These are phyloP conservation scores for Prunus armeniaca DNA, from an alignment of 306 rosid species.

Conservation along the genomic window DNA sequence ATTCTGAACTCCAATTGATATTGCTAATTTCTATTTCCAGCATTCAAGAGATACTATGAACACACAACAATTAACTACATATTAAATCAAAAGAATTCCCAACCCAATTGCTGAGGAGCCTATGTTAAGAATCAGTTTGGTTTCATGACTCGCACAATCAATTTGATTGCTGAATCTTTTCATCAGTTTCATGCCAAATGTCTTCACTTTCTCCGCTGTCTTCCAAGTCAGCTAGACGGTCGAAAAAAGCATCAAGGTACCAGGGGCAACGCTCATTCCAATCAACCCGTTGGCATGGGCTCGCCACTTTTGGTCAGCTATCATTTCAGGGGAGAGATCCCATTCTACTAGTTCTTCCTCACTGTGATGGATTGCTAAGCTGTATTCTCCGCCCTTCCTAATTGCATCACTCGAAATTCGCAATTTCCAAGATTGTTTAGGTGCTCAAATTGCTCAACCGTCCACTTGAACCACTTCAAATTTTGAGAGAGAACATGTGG, in stretches of 20 bases:
- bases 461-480: conserved; percentile 94
- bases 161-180: conserved; percentile 3
- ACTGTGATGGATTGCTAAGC: conserved; percentile 81
- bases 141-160: neutral
- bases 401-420: conserved; percentile 70
- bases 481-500: too few relatives aligned
- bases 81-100: conserved; percentile 12
- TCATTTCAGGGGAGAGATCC: conserved; percentile 54
- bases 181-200: neutral
- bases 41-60: conserved; percentile 18
- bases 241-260: conserved; percentile 66
- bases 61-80: conserved; percentile 22
- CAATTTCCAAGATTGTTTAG: conserved; percentile 62
- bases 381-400: conserved; percentile 90
- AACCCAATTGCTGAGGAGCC: conserved; percentile 21
- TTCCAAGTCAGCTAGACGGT: conserved; percentile 56
- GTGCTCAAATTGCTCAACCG: conserved; percentile 78
- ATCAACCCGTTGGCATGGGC: too few relatives aligned
- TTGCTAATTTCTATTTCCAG: conserved; percentile 1
- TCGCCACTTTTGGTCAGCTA: too few relatives aligned
- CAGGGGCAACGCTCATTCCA: conserved; percentile 50
- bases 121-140: conserved; percentile 25
- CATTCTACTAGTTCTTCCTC: conserved; percentile 68
- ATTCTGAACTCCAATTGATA: neutral
- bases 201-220: conserved; percentile 36